A percentile compares a stretch with the other conserved stretches of the same genome.
Evolutionary conservation across 176 grass and related monocot genomes (phyloP).

Genomic region (Poa annua): DNA sequence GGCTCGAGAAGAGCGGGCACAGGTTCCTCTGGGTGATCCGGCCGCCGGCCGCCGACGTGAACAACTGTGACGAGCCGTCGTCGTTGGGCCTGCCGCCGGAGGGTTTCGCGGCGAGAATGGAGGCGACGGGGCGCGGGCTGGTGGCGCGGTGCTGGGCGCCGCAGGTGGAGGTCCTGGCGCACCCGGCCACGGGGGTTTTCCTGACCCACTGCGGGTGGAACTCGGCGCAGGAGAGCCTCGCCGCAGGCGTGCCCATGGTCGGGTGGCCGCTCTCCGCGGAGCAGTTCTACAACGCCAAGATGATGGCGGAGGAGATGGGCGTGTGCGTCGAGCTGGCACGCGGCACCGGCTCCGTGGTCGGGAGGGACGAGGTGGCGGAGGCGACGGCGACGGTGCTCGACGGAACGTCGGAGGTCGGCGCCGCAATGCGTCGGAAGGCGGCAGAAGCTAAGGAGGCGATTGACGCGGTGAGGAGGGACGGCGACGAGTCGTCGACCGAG

Average conservation of each 20-base stretch:
- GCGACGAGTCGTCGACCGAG: not conserved
- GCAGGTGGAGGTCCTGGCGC: slow-evolving; percentile 42
- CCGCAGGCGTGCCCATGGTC: slow-evolving; percentile 32
- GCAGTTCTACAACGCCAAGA: slow-evolving; percentile 52
- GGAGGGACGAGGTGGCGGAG: not conserved
- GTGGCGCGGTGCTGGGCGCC: slow-evolving; percentile 45
- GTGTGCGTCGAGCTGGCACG: slow-evolving; percentile 35
- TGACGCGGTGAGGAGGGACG: not conserved
- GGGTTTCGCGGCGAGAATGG: not conserved
- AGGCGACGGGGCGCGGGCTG: not conserved
- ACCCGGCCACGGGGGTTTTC: slow-evolving; percentile 40
- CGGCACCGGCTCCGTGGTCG: not conserved
- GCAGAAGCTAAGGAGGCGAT: slow-evolving; percentile 16
- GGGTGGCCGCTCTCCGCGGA: slow-evolving; percentile 43
- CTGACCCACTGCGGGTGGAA: slow-evolving; percentile 58
- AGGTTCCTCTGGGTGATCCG: slow-evolving; percentile 49
- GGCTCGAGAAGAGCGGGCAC: slow-evolving; percentile 18
- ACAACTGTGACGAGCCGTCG: not conserved
- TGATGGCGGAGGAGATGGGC: slow-evolving; percentile 31
- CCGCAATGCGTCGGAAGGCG: slow-evolving; percentile 8
- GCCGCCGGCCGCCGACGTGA: not conserved
- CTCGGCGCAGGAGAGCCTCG: slow-evolving; percentile 45
- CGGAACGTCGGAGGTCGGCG: not conserved
- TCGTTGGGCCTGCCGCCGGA: not conserved
- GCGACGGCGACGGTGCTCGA: slow-evolving; percentile 33